A percentile compares a stretch with the other conserved stretches of the same genome.
phyloP scores from a whole-genome alignment of 768 basidiomycete species.

The Suillus decipiens region DNA sequence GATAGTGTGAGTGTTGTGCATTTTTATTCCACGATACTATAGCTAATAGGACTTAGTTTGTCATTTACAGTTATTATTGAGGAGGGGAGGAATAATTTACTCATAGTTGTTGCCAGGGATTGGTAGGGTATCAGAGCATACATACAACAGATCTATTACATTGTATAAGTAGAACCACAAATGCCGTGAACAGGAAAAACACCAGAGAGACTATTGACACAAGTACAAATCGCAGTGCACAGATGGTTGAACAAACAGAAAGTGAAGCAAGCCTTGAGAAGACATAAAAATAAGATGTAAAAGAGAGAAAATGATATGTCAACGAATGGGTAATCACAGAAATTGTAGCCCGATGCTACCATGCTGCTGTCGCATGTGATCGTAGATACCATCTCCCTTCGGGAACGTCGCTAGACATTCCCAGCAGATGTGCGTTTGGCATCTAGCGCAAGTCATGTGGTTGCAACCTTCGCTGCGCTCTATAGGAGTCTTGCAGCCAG shows the following conservation, averaged over 20 bases:
- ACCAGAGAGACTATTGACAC: conserved; percentile 15
- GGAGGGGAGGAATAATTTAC: background rate
- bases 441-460: conserved; percentile 78
- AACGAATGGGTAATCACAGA: background rate
- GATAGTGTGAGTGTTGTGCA: conserved; percentile 40
- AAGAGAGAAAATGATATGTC: too few relatives aligned
- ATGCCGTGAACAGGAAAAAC: conserved; percentile 16
- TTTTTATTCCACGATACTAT: background rate
- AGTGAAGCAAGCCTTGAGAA: conserved; percentile 6
- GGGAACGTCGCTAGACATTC: conserved; percentile 73
- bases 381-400: conserved; percentile 69
- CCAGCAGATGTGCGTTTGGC: conserved; percentile 82
- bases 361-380: conserved; percentile 70
- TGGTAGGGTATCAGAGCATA: background rate
- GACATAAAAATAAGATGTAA: background rate
- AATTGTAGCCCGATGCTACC: conserved; percentile 55
- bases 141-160: conserved; percentile 1
- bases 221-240: conserved; percentile 4
- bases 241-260: background rate
- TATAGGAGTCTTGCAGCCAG: conserved; percentile 68
- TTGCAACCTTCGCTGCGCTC: conserved; percentile 79
- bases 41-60: conserved; percentile 32
- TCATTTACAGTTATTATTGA: conserved; percentile 39
- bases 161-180: conserved; percentile 28
- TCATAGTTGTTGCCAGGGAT: background rate